Conservation (phyloP, 2,329 filamentous ascomycete genomes). For the Penicillium capsulatum region DNA sequence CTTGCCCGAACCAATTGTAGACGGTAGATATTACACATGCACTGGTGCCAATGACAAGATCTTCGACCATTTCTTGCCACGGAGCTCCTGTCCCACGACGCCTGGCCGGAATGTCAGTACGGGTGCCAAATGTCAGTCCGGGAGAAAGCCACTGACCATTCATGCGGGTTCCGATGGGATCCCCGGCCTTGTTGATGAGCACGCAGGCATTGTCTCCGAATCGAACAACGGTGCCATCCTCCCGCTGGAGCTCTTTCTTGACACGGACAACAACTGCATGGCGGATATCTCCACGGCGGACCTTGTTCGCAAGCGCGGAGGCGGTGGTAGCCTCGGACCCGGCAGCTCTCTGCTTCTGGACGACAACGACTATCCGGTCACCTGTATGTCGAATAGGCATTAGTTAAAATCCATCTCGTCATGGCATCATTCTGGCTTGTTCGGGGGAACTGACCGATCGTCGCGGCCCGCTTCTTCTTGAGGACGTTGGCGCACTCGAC, state of each 20-base stretch:
- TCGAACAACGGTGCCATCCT: conserved; percentile 82
- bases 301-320: conserved; percentile 80
- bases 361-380: conserved; percentile 94
- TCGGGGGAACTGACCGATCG: conserved; percentile 72
- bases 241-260: conserved; percentile 76
- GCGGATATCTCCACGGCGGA: conserved; percentile 91
- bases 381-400: conserved; percentile 49
- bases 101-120: conserved; percentile 44
- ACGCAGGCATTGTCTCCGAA: conserved; percentile 99
- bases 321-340: conserved; percentile 63
- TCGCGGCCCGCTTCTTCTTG: conserved; percentile 78
- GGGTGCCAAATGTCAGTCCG: not conserved
- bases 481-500: conserved; percentile 95
- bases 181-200: conserved; percentile 91
- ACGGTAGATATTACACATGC: conserved; percentile 56
- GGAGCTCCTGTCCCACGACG: conserved; percentile 83
- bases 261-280: conserved; percentile 95
- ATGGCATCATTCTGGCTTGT: no score
- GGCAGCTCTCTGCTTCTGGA: conserved; percentile 87
- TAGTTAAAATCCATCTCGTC: no score
- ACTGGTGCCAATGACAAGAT: conserved; percentile 91
- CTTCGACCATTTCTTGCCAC: conserved; percentile 95
- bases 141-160: conserved; percentile 53
- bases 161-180: conserved; percentile 88
- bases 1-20: conserved; percentile 20